Evolutionary conservation across 345 rosid genomes (phyloP).

Genomic region (Fremontodendron californicum): DNA sequence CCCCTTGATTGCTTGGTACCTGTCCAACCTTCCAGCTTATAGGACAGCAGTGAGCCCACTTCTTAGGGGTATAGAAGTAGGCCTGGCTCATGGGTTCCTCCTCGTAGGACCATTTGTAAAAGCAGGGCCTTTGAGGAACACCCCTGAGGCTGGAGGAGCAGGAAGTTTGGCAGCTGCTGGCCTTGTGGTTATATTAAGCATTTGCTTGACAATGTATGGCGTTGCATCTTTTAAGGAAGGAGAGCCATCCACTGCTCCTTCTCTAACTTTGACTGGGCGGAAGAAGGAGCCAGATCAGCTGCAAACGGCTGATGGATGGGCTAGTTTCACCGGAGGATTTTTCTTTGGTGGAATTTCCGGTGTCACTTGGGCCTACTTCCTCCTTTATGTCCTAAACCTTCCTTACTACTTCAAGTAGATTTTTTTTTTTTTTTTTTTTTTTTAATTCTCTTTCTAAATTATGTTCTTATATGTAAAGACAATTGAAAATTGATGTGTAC

Average conservation of each 20-base stretch:
- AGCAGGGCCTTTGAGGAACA: conserved; percentile 82
- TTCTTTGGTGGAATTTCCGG: no score
- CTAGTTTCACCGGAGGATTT: conserved; percentile 83
- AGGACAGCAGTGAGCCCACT: not conserved
- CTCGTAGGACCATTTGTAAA: conserved; percentile 31
- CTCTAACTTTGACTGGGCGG: conserved; percentile 79
- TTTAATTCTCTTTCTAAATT: conserved; percentile 30
- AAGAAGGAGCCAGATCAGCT: conserved; percentile 85
- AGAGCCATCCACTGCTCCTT: conserved; percentile 69
- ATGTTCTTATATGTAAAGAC: not conserved
- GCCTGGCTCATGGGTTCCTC: not conserved
- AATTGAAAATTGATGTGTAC: not conserved
- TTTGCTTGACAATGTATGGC: not conserved
- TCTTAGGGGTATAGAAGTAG: not conserved
- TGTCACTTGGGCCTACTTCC: no score
- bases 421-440: no score
- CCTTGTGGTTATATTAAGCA: no score
- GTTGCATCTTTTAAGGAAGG: conserved; percentile 58
- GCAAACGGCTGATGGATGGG: conserved; percentile 94
- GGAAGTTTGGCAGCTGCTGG: no score
- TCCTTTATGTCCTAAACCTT: no score
- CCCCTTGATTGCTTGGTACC: no score
- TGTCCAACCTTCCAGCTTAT: not conserved
- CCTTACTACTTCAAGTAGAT: no score
- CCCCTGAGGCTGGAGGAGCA: no score